Evolutionary conservation across 1,284 basidiomycete species (phyloP).

Genomic region (Sanguinoderma infundibulare): DNA sequence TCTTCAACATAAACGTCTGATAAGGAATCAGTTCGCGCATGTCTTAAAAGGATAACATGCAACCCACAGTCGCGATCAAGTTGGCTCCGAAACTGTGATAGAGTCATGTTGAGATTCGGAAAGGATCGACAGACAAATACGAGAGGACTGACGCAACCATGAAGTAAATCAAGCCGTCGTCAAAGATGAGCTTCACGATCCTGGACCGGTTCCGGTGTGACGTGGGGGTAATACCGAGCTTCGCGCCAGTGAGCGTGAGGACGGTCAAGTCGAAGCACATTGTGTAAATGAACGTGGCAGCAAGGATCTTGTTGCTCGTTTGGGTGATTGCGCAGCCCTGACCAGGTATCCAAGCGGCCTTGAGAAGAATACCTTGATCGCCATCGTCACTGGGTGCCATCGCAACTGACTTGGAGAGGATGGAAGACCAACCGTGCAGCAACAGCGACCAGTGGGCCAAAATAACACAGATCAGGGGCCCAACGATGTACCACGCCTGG

Average conservation of each 20-base stretch:
- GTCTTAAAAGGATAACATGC: neutral
- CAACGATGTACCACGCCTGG: constrained; percentile 59
- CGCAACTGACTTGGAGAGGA: constrained; percentile 28
- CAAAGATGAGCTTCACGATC: constrained; percentile 68
- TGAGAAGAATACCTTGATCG: constrained; percentile 59
- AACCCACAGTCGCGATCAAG: constrained; percentile 62
- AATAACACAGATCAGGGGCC: constrained; percentile 59
- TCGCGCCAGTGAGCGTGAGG: constrained; percentile 40
- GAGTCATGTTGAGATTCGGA: neutral
- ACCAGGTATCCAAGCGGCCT: constrained; percentile 56
- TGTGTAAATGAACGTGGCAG: constrained; percentile 43
- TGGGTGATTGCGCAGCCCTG: constrained; percentile 55
- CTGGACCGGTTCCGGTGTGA: constrained; percentile 48
- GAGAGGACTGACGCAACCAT: constrained; percentile 62
- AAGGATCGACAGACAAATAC: neutral
- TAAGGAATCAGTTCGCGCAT: constrained; percentile 5
- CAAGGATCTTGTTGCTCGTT: constrained; percentile 60
- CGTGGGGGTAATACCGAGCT: constrained; percentile 48
- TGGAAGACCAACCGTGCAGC: constrained; percentile 58
- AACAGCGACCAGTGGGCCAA: constrained; percentile 78
- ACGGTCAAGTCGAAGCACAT: constrained; percentile 35
- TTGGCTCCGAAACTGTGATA: constrained; percentile 64
- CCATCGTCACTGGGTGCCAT: neutral
- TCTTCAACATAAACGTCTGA: constrained; percentile 70
- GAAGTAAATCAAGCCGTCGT: constrained; percentile 76